Conservation (phyloP, 441 rosid genomes). For the Hura crepitans region DNA sequence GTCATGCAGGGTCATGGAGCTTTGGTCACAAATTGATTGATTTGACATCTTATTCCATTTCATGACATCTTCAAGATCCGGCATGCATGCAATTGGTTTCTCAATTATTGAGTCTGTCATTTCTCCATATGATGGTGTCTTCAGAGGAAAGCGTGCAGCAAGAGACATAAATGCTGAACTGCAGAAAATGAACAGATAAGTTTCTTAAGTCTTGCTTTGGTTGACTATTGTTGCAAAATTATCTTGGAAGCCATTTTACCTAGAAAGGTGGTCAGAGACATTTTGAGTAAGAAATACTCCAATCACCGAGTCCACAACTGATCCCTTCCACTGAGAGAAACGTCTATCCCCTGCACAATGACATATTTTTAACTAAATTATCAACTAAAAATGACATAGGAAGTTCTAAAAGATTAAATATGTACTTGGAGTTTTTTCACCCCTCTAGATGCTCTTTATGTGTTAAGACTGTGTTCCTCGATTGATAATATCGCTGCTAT, state of each 20-base stretch:
- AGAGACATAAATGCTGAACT: slow-evolving; percentile 98
- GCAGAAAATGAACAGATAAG: slow-evolving; percentile 32
- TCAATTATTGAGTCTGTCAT: slow-evolving; percentile 31
- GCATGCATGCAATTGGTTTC: slow-evolving; percentile 38
- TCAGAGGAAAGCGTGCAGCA: slow-evolving; percentile 73
- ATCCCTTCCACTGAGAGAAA: slow-evolving; percentile 97
- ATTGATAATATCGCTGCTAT: neutral
- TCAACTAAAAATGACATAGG: slow-evolving; percentile 6
- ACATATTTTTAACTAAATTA: slow-evolving; percentile 11
- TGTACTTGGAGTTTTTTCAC: slow-evolving; percentile 10
- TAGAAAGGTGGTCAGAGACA: slow-evolving; percentile 96
- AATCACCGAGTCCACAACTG: slow-evolving; percentile 90
- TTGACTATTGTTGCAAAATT: neutral
- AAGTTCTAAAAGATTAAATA: neutral
- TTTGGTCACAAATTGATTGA: slow-evolving; percentile 40
- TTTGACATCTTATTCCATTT: slow-evolving; percentile 33
- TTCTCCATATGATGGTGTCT: slow-evolving; percentile 35
- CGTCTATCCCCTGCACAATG: slow-evolving; percentile 79
- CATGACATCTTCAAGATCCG: slow-evolving; percentile 41
- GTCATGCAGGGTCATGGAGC: slow-evolving; percentile 37
- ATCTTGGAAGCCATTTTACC: slow-evolving; percentile 41
- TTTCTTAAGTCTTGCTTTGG: slow-evolving; percentile 2
- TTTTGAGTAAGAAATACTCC: slow-evolving; percentile 98
- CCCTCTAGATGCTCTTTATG: neutral
- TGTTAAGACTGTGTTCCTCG: neutral